Base-by-base conservation (phyloP, 1,139 yeast species). In the Debaryomycetaceae sp. region DNA sequence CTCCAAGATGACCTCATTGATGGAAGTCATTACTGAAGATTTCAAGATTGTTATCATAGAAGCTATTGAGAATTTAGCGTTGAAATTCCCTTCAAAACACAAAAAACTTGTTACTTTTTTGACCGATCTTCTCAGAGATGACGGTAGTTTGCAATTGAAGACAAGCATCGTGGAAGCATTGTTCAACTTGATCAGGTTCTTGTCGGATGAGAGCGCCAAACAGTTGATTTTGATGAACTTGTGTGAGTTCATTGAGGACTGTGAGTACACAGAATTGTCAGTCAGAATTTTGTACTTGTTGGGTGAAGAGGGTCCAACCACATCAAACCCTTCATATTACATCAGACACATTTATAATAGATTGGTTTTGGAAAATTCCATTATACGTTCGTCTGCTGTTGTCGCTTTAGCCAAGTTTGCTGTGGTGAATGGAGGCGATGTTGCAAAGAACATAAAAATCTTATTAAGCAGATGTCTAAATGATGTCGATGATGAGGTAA, bases 241-340 rank as follows among this genome's bases (percentile, higher is more conserved):
- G 52, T 89, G 98, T 73, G 99, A 92, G 63, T 89, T 89, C 58
- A 94, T 92, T 53, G 99, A 94, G 67, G 99, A 92, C 70, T 92
- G 98, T 68, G 99, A 92, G 67, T 92, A 78, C 67, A 87, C 96
- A 31, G 97, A 89, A 64, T 79, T 92, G 46, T 80, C 95, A 29
- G 96, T 91, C 26, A 82, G 98, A 61, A 84, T 92, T 47, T 76
- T 92, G 61, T 96, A 89, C 64, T 69, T 91, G 50, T 76, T 92
- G 49, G 98, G 98, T 56, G 87, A 84, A 49, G 96, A 89, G 64
- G 99, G 98, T 47, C 98, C 98, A 52, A 69, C 75, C 43, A 84
- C 96, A 6, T 56, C 83, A 9, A 86, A 85, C 50, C 97, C 98
- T 41, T 86, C 96, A 3, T 75, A 87, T 58, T 92, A 88, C 63